Conservation (phyloP, 371 early-diverging fungal genomes). For the Umbelopsis sp. region DNA sequence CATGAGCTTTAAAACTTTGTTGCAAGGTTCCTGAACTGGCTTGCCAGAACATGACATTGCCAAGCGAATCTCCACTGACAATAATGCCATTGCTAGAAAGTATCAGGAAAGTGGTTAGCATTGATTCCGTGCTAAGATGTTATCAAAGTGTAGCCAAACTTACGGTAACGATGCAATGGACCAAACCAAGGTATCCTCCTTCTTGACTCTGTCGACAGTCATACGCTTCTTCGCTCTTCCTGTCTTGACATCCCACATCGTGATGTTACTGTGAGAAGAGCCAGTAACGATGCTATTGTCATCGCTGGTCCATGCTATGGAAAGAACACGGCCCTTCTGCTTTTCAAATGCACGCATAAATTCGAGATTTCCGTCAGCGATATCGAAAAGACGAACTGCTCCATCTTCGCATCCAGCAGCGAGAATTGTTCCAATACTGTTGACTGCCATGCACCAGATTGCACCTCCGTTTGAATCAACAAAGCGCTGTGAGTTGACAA, state of each 20-base stretch:
- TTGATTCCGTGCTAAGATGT: too few relatives aligned
- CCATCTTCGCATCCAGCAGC: conserved; percentile 97
- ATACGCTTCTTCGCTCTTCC: conserved; percentile 66
- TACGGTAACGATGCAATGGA: conserved; percentile 56
- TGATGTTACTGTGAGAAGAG: conserved; percentile 80
- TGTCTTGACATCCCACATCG: conserved; percentile 72
- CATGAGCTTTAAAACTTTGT: conserved; percentile 75
- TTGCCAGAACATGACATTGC: conserved; percentile 90
- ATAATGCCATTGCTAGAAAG: conserved; percentile 65
- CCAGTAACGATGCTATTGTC: conserved; percentile 80
- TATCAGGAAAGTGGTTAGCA: not conserved
- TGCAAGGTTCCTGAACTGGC: conserved; percentile 65
- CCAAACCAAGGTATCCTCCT: conserved; percentile 69
- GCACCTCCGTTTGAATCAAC: conserved; percentile 91
- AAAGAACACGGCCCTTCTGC: conserved; percentile 76
- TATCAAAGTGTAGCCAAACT: conserved; percentile 12
- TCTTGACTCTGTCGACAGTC: conserved; percentile 69
- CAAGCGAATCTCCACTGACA: conserved; percentile 90
- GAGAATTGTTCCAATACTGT: conserved; percentile 72
- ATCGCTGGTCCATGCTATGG: conserved; percentile 82
- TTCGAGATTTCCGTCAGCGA: conserved; percentile 71
- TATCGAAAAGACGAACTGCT: conserved; percentile 81
- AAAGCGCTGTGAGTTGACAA: conserved; percentile 36
- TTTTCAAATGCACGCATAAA: conserved; percentile 75
- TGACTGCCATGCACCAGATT: conserved; percentile 91